Evolutionary conservation across 2,329 filamentous ascomycete species (phyloP), one percentile per base, ranked within the genome.

Genomic region (Penicillium sp.): DNA sequence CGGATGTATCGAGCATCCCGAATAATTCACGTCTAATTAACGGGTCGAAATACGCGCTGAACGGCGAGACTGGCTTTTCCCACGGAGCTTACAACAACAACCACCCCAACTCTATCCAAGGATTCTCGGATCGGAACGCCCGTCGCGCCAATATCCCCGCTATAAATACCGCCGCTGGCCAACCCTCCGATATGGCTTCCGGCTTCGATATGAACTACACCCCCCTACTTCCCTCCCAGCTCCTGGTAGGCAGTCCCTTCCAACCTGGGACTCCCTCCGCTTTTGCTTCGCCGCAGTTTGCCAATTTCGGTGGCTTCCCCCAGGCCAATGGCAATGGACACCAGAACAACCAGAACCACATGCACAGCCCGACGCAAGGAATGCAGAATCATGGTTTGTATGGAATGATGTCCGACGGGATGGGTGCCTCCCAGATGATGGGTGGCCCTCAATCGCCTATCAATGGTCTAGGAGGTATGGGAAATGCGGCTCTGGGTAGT

Each of bases 161-260:
- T 60, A 96, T 97, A 78, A 97, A 97, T 75, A 97, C 94, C 19
- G 86, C 88, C 59, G 76, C 75, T 50, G 77, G 79, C 58, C 81
- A 83, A 67, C 50, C 77, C 56, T 83, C 82, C 66, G 91, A 96
- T 61, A 85, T 96, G 84, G 81, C 88, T 23, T 92, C 94, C 14
- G 91, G 84, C 40, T 96, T 91, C 70, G 94, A 97, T 70, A 97
- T 97, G 93, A 94, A 97, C 77, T 97, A 97, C 76, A 97, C 94
- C 10, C 93, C 94, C 61, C 83, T 99, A 62, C 84, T 99, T 35
- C 94, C 94, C 34, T 97, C 93, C 32, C 91, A 97, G 76, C 81
- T 99, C 65, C 85, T 99, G 26, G 87, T 97, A 47, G 94, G 94
- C 44, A 97, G 91, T 74, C 94, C 94, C 16, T 97, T 97, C 77